phyloP scores from a whole-genome alignment of 345 rosid genomes.

The Citrus sinensis region DNA sequence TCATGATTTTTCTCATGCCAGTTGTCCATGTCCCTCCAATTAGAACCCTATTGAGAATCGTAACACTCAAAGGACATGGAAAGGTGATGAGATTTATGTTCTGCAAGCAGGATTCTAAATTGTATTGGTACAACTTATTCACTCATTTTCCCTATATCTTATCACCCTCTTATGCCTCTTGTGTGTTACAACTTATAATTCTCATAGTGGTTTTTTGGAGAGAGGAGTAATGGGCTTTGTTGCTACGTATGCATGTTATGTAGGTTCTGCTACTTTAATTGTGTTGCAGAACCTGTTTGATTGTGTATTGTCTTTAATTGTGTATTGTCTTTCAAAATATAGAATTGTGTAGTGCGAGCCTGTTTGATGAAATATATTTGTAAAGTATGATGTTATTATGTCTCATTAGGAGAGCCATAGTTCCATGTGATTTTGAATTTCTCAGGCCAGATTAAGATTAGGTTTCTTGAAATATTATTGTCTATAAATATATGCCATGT shows the following conservation, averaged over 20 bases:
- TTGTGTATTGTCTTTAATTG: neutral
- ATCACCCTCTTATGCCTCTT: constrained; percentile 15
- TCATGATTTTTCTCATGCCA: constrained; percentile 30
- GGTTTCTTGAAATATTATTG: neutral
- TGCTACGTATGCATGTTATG: neutral
- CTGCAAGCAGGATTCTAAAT: constrained; percentile 13
- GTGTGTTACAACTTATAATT: constrained; percentile 7
- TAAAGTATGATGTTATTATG: neutral
- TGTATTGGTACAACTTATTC: constrained; percentile 9
- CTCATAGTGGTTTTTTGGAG: constrained; percentile 5
- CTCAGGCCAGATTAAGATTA: neutral
- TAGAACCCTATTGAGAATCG: constrained; percentile 32
- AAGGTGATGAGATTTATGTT: constrained; percentile 27
- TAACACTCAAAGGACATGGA: constrained; percentile 38
- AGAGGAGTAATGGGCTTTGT: neutral
- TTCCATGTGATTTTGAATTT: neutral
- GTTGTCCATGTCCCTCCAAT: constrained; percentile 35
- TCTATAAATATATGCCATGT: neutral
- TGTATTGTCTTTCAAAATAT: neutral
- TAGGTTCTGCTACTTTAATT: neutral
- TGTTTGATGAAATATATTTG: constrained; percentile 20
- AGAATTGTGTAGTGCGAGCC: constrained; percentile 14
- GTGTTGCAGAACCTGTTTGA: neutral
- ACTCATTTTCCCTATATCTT: constrained; percentile 7
- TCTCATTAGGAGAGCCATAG: neutral